Conservation (phyloP, 257 asterid species). For the Solanum tarapatanum region DNA sequence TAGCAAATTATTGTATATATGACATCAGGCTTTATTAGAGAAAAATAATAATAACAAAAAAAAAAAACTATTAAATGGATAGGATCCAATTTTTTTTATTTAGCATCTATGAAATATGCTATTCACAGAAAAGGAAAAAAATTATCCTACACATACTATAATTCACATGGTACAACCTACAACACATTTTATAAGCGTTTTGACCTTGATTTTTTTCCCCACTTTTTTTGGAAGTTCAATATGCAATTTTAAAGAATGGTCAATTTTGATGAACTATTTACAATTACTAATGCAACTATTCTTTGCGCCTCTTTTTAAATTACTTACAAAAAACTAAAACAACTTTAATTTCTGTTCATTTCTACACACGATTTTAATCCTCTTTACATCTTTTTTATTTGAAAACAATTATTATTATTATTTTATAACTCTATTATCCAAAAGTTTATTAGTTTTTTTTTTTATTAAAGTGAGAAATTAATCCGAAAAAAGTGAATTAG, state of each 20-base stretch:
- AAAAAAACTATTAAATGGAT: neutral
- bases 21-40: neutral
- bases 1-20: neutral
- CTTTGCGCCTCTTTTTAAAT: neutral
- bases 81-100: neutral
- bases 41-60: neutral
- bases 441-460: neutral
- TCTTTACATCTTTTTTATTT: neutral
- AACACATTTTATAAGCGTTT: too few relatives aligned
- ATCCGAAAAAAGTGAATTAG: neutral
- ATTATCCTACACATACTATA: neutral
- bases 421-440: neutral
- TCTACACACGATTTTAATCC: neutral
- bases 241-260: too few relatives aligned
- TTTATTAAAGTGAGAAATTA: neutral
- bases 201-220: too few relatives aligned
- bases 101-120: neutral
- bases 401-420: too few relatives aligned
- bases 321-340: neutral
- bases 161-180: neutral
- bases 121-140: neutral
- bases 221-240: too few relatives aligned
- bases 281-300: neutral
- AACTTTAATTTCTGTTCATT: neutral
- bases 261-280: neutral